Evolutionary conservation across 352 stramenopile species (phyloP), one percentile per base, ranked within the genome.

Genomic region (Blastocystis sp.): DNA sequence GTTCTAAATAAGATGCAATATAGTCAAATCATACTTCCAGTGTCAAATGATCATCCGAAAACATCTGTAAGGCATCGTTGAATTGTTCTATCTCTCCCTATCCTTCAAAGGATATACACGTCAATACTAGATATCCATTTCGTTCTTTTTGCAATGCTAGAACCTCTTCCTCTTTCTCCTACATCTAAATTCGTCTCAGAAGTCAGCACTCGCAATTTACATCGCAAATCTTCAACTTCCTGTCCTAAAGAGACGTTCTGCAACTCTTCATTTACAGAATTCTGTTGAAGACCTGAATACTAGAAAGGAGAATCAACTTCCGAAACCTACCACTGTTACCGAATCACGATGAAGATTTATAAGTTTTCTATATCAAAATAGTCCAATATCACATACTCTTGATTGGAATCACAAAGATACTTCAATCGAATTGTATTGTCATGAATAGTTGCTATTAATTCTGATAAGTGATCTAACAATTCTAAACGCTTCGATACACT

Each of bases 71-170:
- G 2, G 51, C 51, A 29, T 65, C 42, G 14, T 83, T 83, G 14
- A 83, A 37, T 56, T 83, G 71, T 19, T 51, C 52, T 6, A 65
- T 16, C 27, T 83, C 71, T 21, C 19, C 52, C 71, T 83, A 83
- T 5, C 4, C 59, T 29, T 3, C 35, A 59, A 80, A 32, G 39
- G 5, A 42, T n/a, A 39, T 52, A 3, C 2, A 67, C 19, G 1
- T 24, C 2, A 49, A 21, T 65, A 65, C 42, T 32, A 65, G 9
- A 46, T 65, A 83, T n/a, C 65, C 51, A 16, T 83, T 9, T 42
- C 71, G 43, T 46, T 83, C 71, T 35, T 83, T n/a, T 11, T 32
- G 29, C 29, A 83, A 66, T 14, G 5, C 32, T 24, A 4, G 3
- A 21, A 65, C 32, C 27, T 80, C 69, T 35, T 80, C 43, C 9